Evolutionary conservation across 2,329 filamentous ascomycete species (phyloP), one percentile per base, ranked within the genome.

Genomic region (Penicillium brevicompactum): DNA sequence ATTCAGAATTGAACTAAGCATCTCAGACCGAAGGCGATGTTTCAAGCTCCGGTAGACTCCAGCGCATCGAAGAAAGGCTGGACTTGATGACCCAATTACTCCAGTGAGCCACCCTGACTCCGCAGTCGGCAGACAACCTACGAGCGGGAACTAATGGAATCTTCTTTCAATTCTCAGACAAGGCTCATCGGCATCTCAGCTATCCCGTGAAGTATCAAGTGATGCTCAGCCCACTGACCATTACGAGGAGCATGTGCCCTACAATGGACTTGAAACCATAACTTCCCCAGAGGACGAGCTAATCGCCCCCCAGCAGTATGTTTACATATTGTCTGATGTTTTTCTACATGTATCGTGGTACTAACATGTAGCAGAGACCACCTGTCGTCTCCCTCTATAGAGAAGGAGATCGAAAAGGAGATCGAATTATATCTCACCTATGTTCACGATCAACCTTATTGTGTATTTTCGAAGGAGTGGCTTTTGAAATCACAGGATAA

Each of bases 361-460:
- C n/a, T 13, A 14, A 31, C 18, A 13, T 22, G 13, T 32, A 24
- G 4, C 3, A 51, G 45, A 30, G 31, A 18, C 4, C 24, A 22
- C 8, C 27, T 60, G 22, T 46, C 56, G 0, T 21, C 32, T 5
- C 49, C 50, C 2, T 58, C 61, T 14, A 49, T 66, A 21, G 47
- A 60, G 49, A 51, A 57, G 3, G 58, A 67, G 40, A 60, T 67
- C 5, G 49, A 60, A 47, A 51, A 57, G 3, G 58, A 67, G 40
- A 60, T 67, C 5, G 49, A 65, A 1, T 51, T 55, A 5, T 67
- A 66, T 37, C 46, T 67, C 13, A 52, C 31, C 16, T 51, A 64
- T 32, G 65, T 67, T 13, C 64, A 67, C 42, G 64, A 67, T 47
- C 65, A 67, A 44, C 65, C 64, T 5, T 67, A 66, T 32, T 66